phyloP scores from a whole-genome alignment of 2,329 filamentous ascomycete species.

The Leptodontidium sp. region DNA sequence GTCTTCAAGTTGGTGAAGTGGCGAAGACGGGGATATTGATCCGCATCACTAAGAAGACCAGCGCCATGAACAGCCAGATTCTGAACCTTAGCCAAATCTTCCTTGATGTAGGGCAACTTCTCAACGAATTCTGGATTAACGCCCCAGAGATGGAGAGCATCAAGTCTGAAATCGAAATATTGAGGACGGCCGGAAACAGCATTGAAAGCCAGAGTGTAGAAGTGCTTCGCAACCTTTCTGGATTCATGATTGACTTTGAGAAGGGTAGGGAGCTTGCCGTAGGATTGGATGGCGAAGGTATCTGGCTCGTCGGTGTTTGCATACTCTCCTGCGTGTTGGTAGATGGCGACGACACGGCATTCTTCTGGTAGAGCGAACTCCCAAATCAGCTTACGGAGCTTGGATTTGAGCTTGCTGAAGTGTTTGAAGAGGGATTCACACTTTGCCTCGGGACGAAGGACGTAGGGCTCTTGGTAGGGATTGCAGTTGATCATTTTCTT shows the following conservation, averaged over 20 bases:
- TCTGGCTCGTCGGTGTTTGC: background rate
- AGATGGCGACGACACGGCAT: background rate
- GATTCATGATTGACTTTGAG: constrained; percentile 23
- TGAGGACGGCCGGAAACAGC: constrained; percentile 1
- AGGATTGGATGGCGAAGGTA: background rate
- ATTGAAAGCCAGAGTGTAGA: constrained; percentile 8
- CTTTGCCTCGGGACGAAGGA: background rate
- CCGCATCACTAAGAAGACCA: background rate
- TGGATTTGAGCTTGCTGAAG: background rate
- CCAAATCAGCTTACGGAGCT: constrained; percentile 2
- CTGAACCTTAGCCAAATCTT: background rate
- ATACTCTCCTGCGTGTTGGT: background rate
- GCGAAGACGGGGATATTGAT: background rate
- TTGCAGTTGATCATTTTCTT: background rate
- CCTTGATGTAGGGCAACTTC: background rate
- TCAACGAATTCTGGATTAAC: constrained; percentile 1
- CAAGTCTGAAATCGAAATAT: constrained; percentile 4
- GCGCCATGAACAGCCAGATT: constrained; percentile 3
- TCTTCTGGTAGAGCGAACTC: background rate
- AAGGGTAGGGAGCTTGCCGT: background rate
- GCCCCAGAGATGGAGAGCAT: constrained; percentile 5
- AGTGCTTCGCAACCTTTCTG: constrained; percentile 3
- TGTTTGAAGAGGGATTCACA: background rate
- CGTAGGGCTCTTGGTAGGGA: background rate
- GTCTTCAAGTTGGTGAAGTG: background rate